A percentile compares a stretch with the other conserved stretches of the same genome.
phyloP scores from a whole-genome alignment of 495 filamentous ascomycete genomes.

The Penicillium simplicissimum region DNA sequence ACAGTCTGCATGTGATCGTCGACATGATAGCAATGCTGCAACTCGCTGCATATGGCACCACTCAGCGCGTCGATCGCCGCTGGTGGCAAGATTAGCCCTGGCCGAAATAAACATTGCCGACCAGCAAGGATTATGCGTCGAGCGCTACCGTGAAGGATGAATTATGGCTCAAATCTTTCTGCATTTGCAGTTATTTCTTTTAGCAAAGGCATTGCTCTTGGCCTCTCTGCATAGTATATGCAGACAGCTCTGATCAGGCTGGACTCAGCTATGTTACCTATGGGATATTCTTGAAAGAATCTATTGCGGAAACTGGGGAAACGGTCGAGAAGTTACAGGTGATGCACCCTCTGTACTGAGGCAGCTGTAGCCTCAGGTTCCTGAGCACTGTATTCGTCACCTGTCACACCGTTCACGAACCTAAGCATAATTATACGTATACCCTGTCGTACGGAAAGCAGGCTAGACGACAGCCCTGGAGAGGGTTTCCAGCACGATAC shows the following conservation, averaged over 20 bases:
- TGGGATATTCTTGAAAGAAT: neutral
- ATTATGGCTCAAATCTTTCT: neutral
- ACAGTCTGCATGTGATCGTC: neutral
- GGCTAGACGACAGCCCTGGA: neutral
- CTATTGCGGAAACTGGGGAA: neutral
- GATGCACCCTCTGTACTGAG: neutral
- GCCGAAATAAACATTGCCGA: neutral
- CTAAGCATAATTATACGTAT: conserved; percentile 8
- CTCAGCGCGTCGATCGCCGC: neutral
- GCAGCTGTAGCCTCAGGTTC: neutral
- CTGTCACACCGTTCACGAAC: neutral
- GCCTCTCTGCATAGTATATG: neutral
- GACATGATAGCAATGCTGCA: neutral
- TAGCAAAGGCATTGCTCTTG: neutral
- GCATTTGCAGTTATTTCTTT: conserved; percentile 2
- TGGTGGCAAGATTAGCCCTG: neutral
- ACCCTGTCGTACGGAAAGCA: conserved; percentile 6
- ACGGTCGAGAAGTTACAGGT: neutral
- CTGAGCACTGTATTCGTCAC: neutral
- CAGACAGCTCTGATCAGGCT: neutral
- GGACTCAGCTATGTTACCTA: neutral
- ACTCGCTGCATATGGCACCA: neutral
- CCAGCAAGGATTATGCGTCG: conserved; percentile 1
- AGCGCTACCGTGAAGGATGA: neutral
- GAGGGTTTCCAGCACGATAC: conserved; percentile 6